These are phyloP conservation scores for Lepidium aucheri DNA, from an alignment of 345 rosid species.

Conservation along the genomic window DNA sequence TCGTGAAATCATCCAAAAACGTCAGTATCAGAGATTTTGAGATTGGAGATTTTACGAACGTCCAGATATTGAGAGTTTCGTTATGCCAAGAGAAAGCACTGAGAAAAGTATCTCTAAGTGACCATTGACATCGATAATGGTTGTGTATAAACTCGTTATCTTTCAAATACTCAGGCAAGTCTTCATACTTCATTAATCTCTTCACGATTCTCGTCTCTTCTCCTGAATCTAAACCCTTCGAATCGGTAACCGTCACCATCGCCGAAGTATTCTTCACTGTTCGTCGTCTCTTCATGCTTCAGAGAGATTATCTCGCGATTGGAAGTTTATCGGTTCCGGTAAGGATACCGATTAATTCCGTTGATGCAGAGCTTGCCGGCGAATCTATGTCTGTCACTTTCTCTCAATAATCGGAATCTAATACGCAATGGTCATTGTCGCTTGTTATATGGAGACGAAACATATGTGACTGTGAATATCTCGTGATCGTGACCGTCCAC, in stretches of 20 bases:
- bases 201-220: conserved; percentile 19
- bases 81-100: conserved; percentile 84
- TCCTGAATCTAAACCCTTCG: background rate
- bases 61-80: conserved; percentile 90
- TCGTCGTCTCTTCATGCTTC: conserved; percentile 15
- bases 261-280: conserved; percentile 3
- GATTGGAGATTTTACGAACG: conserved; percentile 36
- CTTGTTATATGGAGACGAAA: conserved; percentile 4
- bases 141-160: conserved; percentile 85
- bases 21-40: background rate
- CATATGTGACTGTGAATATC: background rate
- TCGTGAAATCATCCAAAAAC: background rate
- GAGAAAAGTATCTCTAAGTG: conserved; percentile 55
- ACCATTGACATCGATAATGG: conserved; percentile 87
- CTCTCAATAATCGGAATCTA: background rate
- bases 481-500: background rate
- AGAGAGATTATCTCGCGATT: background rate
- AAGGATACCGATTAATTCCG: background rate
- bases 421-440: background rate
- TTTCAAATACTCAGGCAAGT: conserved; percentile 69
- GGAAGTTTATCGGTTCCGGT: background rate
- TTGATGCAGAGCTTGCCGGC: background rate
- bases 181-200: conserved; percentile 54
- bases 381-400: conserved; percentile 3
- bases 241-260: background rate